Base-by-base conservation (phyloP, 1,284 basidiomycete genomes). In the Trametes pubescens region DNA sequence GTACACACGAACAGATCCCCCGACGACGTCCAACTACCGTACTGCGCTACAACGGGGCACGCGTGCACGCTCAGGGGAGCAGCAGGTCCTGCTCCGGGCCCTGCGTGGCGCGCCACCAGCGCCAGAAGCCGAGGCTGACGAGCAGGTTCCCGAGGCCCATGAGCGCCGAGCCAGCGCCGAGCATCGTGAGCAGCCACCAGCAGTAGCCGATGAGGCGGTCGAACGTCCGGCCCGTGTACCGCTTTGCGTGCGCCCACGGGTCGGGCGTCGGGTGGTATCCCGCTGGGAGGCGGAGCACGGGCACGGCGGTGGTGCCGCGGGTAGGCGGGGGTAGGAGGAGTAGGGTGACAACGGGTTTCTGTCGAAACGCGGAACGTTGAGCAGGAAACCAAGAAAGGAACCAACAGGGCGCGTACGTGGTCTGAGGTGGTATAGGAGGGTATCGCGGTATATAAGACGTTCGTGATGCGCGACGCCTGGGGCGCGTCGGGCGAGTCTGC, bases 381-480 rank as follows among this genome's bases (percentile, higher is more conserved):
- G 7, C 18, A 43, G 14, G 29, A n/a, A 16, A 43, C 13, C 40
- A 4, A 29, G 2, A 14, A 11, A 47, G 29, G 43, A 24, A 21
- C 22, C 5, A 14, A 38, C 43, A 47, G 44, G 9, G 44, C 7
- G 77, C 84, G 59, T 78, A 88, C 86, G 76, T 93, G 89, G 74
- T 93, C 92, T 9, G 88, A 94, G 11, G 86, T 88, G 46, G 86
- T 89, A 73, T 92, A 94, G 3, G 88, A 89, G 11, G 88, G 92
- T 64, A 91, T 84, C 44, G 86, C 87, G 18, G 92, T 94, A 73
- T 92, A 93, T 44, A 92, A 73, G 9, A 92, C 62, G 67, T 89
- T 91, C 2, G 75, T 81, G 62, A 93, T 88, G 51, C 78, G 75
- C 0, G 89, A 89, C 57, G 78, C 72, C 18, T 86, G 79, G 7